These are phyloP conservation scores for Lepidium didymum DNA, from an alignment of 345 rosid species.

Conservation along the genomic window DNA sequence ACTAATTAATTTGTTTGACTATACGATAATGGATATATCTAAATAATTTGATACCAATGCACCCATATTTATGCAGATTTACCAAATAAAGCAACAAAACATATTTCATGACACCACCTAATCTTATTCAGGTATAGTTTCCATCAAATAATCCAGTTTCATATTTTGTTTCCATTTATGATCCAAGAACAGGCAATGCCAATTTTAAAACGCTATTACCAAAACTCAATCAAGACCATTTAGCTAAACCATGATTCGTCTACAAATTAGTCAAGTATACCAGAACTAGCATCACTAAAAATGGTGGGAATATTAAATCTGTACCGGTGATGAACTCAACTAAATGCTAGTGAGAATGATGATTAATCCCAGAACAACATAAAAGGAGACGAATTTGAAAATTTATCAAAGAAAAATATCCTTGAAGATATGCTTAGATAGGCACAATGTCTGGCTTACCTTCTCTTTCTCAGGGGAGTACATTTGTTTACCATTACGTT, in stretches of 20 bases:
- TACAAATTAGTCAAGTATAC: not conserved
- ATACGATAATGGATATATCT: not conserved
- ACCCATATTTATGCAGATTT: not conserved
- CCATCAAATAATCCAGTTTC: not conserved
- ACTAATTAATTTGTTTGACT: not conserved
- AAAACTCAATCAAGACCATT: not conserved
- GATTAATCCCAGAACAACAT: conserved; percentile 8
- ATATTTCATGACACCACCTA: not conserved
- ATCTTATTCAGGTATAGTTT: not conserved
- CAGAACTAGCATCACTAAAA: not conserved
- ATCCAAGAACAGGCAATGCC: conserved; percentile 4
- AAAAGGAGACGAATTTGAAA: not conserved
- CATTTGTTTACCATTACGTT: conserved; percentile 88
- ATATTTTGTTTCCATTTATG: not conserved
- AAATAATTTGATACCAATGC: conserved; percentile 1
- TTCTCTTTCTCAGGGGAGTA: conserved; percentile 60
- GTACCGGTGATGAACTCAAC: not conserved
- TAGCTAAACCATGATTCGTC: not conserved
- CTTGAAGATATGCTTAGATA: not conserved
- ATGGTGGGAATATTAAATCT: not conserved
- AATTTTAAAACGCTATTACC: not conserved
- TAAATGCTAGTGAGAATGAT: conserved; percentile 1
- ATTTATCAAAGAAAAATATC: not conserved
- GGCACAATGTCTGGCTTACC: conserved; percentile 15
- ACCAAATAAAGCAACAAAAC: not conserved